phyloP scores from a whole-genome alignment of 129 eudicot genomes.

The Artemisia annua region DNA sequence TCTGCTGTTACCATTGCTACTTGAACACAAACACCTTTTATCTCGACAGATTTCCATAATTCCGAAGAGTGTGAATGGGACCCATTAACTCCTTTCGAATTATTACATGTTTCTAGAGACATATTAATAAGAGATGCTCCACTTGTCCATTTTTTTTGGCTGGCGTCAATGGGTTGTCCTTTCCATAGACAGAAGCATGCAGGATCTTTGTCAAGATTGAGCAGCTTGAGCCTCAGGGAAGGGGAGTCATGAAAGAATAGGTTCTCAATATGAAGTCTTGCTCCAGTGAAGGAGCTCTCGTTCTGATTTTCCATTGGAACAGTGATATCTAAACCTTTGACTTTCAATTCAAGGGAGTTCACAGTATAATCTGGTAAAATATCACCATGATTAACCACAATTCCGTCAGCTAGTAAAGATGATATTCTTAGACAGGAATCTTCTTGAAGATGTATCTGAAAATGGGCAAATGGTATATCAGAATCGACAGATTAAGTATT shows the following conservation, averaged over 20 bases:
- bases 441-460: slow-evolving; percentile 96
- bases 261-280: slow-evolving; percentile 78
- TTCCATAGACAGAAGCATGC: slow-evolving; percentile 96
- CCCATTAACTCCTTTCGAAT: slow-evolving; percentile 30
- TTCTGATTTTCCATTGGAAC: slow-evolving; percentile 58
- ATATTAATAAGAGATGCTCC: slow-evolving; percentile 65
- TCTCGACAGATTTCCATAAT: slow-evolving; percentile 82
- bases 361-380: slow-evolving; percentile 68
- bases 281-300: slow-evolving; percentile 66
- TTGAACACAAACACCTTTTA: slow-evolving; percentile 70
- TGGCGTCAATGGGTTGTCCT: slow-evolving; percentile 85
- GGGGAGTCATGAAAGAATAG: slow-evolving; percentile 73
- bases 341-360: slow-evolving; percentile 56
- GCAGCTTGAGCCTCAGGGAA: slow-evolving; percentile 56
- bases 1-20: slow-evolving; percentile 99
- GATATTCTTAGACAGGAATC: slow-evolving; percentile 92
- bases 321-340: slow-evolving; percentile 68
- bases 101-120: slow-evolving; percentile 59
- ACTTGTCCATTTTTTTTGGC: slow-evolving; percentile 81
- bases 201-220: slow-evolving; percentile 88
- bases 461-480: slow-evolving; percentile 19
- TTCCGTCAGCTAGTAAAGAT: slow-evolving; percentile 89
- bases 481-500: slow-evolving; percentile 12
- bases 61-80: slow-evolving; percentile 39
- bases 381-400: slow-evolving; percentile 61